A percentile compares a stretch with the other conserved stretches of the same genome.
Conservation (phyloP, 2,329 filamentous ascomycete genomes). For the Fonsecaea nubica region DNA sequence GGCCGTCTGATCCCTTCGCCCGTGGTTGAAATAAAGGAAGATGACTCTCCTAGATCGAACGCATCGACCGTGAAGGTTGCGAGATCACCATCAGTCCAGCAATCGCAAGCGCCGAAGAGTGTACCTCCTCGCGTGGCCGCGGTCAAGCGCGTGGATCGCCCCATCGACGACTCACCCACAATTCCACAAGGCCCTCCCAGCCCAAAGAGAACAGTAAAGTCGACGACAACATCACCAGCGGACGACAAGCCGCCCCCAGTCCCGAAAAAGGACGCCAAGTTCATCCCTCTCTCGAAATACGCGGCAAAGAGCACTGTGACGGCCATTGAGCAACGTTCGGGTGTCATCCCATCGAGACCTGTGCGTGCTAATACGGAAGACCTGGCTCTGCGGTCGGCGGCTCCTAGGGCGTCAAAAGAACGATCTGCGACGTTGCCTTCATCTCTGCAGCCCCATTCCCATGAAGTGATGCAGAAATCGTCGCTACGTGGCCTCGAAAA, state of each 20-base stretch:
- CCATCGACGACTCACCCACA: constrained; percentile 36
- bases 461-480: constrained; percentile 10
- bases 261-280: constrained; percentile 38
- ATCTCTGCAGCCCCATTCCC: constrained; percentile 17
- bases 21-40: constrained; percentile 34
- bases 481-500: constrained; percentile 33
- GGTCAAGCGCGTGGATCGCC: constrained; percentile 30
- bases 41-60: constrained; percentile 29
- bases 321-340: constrained; percentile 31
- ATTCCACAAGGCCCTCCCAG: constrained; percentile 34
- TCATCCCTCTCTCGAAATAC: constrained; percentile 39
- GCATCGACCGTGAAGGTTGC: not conserved
- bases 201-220: constrained; percentile 3
- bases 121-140: constrained; percentile 22
- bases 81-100: constrained; percentile 5
- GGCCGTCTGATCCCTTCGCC: constrained; percentile 36
- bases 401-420: constrained; percentile 19
- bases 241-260: constrained; percentile 36
- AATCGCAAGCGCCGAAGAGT: constrained; percentile 10
- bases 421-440: constrained; percentile 32
- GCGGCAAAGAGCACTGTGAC: constrained; percentile 36
- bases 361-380: constrained; percentile 33
- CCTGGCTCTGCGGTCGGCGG: constrained; percentile 1
- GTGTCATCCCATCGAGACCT: constrained; percentile 29
- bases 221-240: not conserved